These are phyloP conservation scores for Puccinia polysora DNA, from an alignment of 1,284 basidiomycete genomes.

Conservation along the genomic window DNA sequence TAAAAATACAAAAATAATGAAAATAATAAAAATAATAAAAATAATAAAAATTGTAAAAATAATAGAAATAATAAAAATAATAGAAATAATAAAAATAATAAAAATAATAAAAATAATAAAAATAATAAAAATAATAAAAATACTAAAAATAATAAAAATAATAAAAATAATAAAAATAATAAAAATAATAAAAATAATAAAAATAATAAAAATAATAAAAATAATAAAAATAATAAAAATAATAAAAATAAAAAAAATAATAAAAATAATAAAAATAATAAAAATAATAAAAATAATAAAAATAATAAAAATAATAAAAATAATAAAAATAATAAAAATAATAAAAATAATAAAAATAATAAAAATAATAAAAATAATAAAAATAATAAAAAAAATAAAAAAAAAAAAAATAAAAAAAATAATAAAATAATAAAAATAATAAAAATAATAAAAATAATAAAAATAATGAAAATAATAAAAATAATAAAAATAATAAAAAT, in stretches of 20 bases:
- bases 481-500: neutral
- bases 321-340: neutral
- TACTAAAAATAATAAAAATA: no score
- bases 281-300: neutral
- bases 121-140: neutral
- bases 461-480: neutral
- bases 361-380: neutral
- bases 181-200: neutral
- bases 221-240: neutral
- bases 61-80: no score
- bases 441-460: neutral
- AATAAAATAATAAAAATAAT: neutral
- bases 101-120: neutral
- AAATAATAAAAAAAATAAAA: neutral
- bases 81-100: constrained; percentile 1
- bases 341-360: neutral
- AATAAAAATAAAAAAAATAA: neutral
- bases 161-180: neutral
- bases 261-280: neutral
- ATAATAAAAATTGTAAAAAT: no score
- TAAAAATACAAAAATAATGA: no score
- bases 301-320: neutral
- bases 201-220: neutral
- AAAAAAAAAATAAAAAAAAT: neutral
- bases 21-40: no score